Percentiles rank a stretch among this genome's conserved stretches.
Evolutionary conservation across 2,329 filamentous ascomycete genomes (phyloP).

Genomic region (Juglanconis sp.): DNA sequence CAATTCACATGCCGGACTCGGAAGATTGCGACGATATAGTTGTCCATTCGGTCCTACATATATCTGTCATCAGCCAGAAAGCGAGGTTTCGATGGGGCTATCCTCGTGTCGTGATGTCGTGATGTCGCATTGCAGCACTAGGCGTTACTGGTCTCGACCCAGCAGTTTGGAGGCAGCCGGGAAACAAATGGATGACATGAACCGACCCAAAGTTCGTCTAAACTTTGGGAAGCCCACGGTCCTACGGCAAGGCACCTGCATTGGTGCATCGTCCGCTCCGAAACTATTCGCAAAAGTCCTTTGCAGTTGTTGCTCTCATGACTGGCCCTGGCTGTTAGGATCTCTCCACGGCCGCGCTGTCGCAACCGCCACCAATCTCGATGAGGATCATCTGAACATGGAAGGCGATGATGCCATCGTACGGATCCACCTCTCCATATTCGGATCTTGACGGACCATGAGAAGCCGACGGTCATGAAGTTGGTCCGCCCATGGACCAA

Average conservation of each 20-base stretch:
- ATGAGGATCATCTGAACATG: neutral
- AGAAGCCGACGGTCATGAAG: neutral
- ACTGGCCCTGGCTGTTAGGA: neutral
- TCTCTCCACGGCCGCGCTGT: neutral
- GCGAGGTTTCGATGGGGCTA: neutral
- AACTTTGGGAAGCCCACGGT: neutral
- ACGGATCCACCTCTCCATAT: neutral
- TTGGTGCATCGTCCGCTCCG: slow-evolving; percentile 1
- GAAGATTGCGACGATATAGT: neutral
- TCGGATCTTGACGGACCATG: neutral
- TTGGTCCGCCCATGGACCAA: neutral
- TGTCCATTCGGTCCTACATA: neutral
- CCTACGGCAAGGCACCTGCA: slow-evolving; percentile 1
- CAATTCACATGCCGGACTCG: neutral
- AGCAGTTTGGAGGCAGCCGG: slow-evolving; percentile 14
- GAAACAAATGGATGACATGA: slow-evolving; percentile 4
- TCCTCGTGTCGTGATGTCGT: neutral
- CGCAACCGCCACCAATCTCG: neutral
- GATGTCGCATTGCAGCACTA: slow-evolving; percentile 7
- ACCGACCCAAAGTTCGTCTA: neutral
- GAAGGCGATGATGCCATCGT: neutral
- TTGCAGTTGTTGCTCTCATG: neutral
- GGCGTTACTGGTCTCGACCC: neutral
- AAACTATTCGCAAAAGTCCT: neutral
- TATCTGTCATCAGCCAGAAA: neutral